These are phyloP conservation scores for Gelatoporia subvermispora DNA, from an alignment of 768 basidiomycete species.

Conservation along the genomic window DNA sequence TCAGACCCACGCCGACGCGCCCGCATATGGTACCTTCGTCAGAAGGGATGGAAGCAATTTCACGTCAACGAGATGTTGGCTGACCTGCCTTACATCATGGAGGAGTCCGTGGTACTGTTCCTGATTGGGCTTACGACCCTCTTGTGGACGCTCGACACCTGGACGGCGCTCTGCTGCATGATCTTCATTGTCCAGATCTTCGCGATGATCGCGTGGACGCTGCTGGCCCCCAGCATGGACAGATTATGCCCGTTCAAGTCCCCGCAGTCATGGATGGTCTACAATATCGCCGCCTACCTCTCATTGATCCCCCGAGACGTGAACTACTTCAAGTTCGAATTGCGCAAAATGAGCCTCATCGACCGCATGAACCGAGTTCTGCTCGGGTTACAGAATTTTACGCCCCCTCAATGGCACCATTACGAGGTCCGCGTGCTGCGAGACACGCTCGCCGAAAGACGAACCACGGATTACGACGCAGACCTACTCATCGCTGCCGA, in stretches of 20 bases:
- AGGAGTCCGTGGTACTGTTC: conserved; percentile 13
- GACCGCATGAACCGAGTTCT: too few species aligned
- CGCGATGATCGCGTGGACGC: conserved; percentile 12
- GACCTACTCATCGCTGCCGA: too few species aligned
- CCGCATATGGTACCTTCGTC: conserved; percentile 17
- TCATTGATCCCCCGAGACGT: too few species aligned
- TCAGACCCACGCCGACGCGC: conserved; percentile 15
- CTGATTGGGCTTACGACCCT: conserved; percentile 16
- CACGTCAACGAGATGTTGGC: conserved; percentile 9
- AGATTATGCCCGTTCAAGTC: conserved; percentile 14
- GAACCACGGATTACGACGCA: too few species aligned
- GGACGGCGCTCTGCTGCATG: conserved; percentile 10
- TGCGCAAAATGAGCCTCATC: too few species aligned
- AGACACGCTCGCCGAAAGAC: too few species aligned
- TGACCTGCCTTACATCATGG: conserved; percentile 10
- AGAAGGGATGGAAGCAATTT: conserved; percentile 16
- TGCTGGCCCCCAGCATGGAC: conserved; percentile 10
- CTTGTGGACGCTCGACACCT: conserved; percentile 11
- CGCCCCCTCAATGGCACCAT: too few species aligned
- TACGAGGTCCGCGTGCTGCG: too few species aligned
- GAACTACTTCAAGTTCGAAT: too few species aligned
- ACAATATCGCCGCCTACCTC: too few species aligned
- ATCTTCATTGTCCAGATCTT: conserved; percentile 5
- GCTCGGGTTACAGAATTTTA: too few species aligned
- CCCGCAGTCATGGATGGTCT: conserved; percentile 1